Conservation (phyloP, 805 yeast species). For the Myxozyma melibiosi region DNA sequence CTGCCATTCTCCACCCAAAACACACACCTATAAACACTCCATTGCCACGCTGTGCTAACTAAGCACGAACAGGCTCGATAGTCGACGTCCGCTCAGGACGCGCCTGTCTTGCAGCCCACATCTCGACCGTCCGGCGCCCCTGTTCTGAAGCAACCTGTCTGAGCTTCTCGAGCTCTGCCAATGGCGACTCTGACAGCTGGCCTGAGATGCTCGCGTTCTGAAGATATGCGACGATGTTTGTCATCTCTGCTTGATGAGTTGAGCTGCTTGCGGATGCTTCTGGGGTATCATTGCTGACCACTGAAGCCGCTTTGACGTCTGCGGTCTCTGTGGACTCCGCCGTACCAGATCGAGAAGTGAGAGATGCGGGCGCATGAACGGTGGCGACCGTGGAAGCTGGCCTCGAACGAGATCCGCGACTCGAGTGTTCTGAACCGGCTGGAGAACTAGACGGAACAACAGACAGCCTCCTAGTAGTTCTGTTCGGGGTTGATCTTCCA, state of each 20-base stretch:
- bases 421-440: neutral
- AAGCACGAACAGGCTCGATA: too few species aligned
- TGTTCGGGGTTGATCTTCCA: neutral
- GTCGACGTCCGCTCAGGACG: too few species aligned
- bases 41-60: too few species aligned
- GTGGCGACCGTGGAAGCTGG: slow-evolving; percentile 2
- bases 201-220: neutral
- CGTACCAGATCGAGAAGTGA: too few species aligned
- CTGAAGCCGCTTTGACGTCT: too few species aligned
- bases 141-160: slow-evolving; percentile 23
- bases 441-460: neutral
- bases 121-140: slow-evolving; percentile 20
- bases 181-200: neutral
- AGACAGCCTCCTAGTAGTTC: neutral
- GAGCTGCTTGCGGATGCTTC: too few species aligned
- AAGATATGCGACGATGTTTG: slow-evolving; percentile 1
- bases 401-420: slow-evolving; percentile 2
- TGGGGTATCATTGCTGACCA: too few species aligned
- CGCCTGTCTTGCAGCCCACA: slow-evolving; percentile 26
- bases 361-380: too few species aligned
- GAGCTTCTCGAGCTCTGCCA: slow-evolving; percentile 10
- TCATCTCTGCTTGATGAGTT: neutral
- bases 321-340: too few species aligned
- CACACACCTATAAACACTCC: too few species aligned
- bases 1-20: too few species aligned